These are phyloP conservation scores for Pyricularia pennisetigena DNA, from an alignment of 2,329 filamentous ascomycete species.

Conservation along the genomic window DNA sequence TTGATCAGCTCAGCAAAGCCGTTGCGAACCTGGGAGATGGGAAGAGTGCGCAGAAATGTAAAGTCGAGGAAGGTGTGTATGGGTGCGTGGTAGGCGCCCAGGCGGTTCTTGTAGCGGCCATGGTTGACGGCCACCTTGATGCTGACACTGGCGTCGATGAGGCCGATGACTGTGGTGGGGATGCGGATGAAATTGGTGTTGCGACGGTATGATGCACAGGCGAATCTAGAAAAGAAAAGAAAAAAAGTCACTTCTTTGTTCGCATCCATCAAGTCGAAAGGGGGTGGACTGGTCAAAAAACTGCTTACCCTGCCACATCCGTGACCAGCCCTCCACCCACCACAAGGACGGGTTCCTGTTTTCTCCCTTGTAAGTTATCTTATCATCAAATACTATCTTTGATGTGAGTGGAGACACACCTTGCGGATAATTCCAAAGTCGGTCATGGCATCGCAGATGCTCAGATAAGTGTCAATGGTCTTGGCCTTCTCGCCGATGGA, in stretches of 20 bases:
- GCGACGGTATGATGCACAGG: constrained; percentile 61
- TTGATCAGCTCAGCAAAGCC: constrained; percentile 70
- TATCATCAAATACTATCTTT: constrained; percentile 6
- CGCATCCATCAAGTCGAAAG: not conserved
- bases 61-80: constrained; percentile 67
- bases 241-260: constrained; percentile 19
- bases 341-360: constrained; percentile 52
- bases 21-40: constrained; percentile 59
- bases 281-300: constrained; percentile 7
- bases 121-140: constrained; percentile 77
- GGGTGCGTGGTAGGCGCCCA: constrained; percentile 64
- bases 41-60: constrained; percentile 58
- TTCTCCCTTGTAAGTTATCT: not conserved
- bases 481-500: constrained; percentile 70
- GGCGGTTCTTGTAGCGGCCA: constrained; percentile 64
- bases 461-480: constrained; percentile 58
- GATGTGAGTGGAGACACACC: constrained; percentile 17
- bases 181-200: constrained; percentile 67
- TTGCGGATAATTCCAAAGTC: constrained; percentile 62
- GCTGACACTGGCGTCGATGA: constrained; percentile 66
- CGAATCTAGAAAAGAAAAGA: constrained; percentile 50
- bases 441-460: constrained; percentile 64
- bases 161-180: constrained; percentile 64
- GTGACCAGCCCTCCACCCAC: constrained; percentile 63
- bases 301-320: constrained; percentile 59